Conservation (phyloP, 2,329 filamentous ascomycete genomes). For the Bipolaris cookei region DNA sequence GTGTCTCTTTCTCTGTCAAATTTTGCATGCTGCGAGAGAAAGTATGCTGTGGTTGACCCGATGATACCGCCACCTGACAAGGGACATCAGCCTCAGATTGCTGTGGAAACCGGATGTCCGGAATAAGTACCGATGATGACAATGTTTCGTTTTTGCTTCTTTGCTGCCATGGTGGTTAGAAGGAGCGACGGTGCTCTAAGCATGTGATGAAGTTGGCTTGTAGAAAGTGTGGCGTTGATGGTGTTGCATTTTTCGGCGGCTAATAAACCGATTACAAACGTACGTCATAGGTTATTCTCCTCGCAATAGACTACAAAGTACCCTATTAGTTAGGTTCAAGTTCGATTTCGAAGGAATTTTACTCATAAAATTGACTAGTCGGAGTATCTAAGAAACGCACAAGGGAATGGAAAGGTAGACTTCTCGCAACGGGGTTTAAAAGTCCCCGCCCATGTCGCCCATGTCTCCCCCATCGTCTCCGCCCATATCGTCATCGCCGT, state of each 20-base stretch:
- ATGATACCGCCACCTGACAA: slow-evolving; percentile 84
- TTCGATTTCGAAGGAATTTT: neutral
- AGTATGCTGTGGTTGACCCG: slow-evolving; percentile 90
- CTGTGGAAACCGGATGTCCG: neutral
- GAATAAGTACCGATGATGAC: slow-evolving; percentile 43
- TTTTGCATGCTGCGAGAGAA: slow-evolving; percentile 80
- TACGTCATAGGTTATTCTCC: slow-evolving; percentile 18
- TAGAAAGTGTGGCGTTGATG: slow-evolving; percentile 23
- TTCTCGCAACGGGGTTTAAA: slow-evolving; percentile 4
- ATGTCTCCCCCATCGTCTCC: slow-evolving; percentile 41
- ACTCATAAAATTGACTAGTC: neutral
- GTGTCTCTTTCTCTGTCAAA: slow-evolving; percentile 77
- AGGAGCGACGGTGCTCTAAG: slow-evolving; percentile 26
- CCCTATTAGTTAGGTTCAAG: neutral
- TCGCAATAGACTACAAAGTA: neutral
- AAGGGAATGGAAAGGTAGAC: neutral
- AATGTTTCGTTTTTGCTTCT: slow-evolving; percentile 40
- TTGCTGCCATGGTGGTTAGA: slow-evolving; percentile 32
- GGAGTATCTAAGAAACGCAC: neutral
- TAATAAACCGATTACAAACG: slow-evolving; percentile 16
- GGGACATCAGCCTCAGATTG: slow-evolving; percentile 3
- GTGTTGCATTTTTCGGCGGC: slow-evolving; percentile 22
- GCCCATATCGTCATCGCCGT: slow-evolving; percentile 20
- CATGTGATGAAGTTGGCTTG: slow-evolving; percentile 21
- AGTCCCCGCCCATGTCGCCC: slow-evolving; percentile 32